Conservation (phyloP, 192 early-diverging fungal genomes). For the Geosiphon pyriformis region DNA sequence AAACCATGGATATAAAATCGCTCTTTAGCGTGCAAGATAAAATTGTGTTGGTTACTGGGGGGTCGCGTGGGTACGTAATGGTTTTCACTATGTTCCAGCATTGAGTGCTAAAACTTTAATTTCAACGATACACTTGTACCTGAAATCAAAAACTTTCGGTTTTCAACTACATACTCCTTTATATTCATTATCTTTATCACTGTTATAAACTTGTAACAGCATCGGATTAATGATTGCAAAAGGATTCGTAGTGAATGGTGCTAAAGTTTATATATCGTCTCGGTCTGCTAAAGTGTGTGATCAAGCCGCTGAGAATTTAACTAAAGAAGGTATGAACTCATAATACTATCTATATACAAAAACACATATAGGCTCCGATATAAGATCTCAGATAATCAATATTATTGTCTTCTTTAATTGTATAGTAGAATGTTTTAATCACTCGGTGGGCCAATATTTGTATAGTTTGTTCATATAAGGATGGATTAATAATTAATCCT, state of each 20-base stretch:
- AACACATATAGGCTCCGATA: not conserved
- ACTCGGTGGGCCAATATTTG: no score
- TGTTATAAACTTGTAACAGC: conserved; percentile 18
- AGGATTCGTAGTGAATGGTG: conserved; percentile 81
- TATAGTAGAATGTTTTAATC: no score
- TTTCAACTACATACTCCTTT: no score
- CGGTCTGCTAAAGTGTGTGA: conserved; percentile 32
- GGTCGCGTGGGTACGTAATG: conserved; percentile 31
- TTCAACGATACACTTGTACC: no score
- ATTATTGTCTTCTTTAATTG: no score
- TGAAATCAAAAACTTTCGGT: no score
- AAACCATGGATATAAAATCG: conserved; percentile 29
- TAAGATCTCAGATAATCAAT: no score
- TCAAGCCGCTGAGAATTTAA: conserved; percentile 15
- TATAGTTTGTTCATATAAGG: no score
- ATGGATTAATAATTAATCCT: not conserved
- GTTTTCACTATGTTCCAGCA: no score
- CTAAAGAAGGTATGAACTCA: not conserved
- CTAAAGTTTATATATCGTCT: conserved; percentile 86
- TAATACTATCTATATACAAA: no score
- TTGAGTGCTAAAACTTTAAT: no score
- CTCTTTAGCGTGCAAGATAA: conserved; percentile 66
- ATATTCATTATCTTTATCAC: not conserved
- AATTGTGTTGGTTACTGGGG: conserved; percentile 78
- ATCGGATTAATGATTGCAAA: conserved; percentile 55